A percentile compares a stretch with the other conserved stretches of the same genome.
Conservation (phyloP, 805 yeast species). For the Tetrapisispora iriomotensis region DNA sequence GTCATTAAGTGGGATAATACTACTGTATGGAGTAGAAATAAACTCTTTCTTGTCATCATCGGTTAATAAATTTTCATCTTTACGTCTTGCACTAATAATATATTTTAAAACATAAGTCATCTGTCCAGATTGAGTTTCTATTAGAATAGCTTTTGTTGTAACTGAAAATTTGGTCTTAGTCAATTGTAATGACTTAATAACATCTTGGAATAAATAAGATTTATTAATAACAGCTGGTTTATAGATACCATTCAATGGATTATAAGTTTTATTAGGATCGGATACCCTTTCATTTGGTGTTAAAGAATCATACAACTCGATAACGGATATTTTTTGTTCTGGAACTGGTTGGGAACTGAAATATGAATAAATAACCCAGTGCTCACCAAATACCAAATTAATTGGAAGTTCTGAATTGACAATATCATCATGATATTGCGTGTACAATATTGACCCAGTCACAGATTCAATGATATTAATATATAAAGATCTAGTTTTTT, state of each 20-base stretch:
- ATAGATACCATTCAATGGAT: slow-evolving; percentile 16
- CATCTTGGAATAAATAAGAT: slow-evolving; percentile 55
- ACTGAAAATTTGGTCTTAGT: slow-evolving; percentile 58
- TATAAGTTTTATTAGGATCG: slow-evolving; percentile 6
- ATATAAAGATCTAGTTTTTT: slow-evolving; percentile 27
- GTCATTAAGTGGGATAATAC: slow-evolving; percentile 45
- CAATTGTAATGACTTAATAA: slow-evolving; percentile 42
- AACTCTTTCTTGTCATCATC: slow-evolving; percentile 48
- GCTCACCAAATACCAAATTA: slow-evolving; percentile 60
- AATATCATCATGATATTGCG: slow-evolving; percentile 35
- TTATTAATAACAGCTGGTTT: slow-evolving; percentile 43
- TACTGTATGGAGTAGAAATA: slow-evolving; percentile 53
- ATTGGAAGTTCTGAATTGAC: slow-evolving; percentile 36
- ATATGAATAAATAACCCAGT: slow-evolving; percentile 70
- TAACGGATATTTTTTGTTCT: slow-evolving; percentile 50
- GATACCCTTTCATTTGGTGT: slow-evolving; percentile 39
- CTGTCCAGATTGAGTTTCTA: slow-evolving; percentile 50
- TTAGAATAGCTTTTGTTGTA: slow-evolving; percentile 54
- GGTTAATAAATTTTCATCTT: slow-evolving; percentile 43
- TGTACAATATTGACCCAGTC: slow-evolving; percentile 53
- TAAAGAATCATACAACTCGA: slow-evolving; percentile 70
- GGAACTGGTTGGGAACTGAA: slow-evolving; percentile 41
- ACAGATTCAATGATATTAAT: slow-evolving; percentile 55
- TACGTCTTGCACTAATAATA: slow-evolving; percentile 59
- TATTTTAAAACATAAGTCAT: slow-evolving; percentile 62